Evolutionary conservation across 2,329 filamentous ascomycete species (phyloP), one percentile per base, ranked within the genome.

Genomic region (Epichloe amarillans): DNA sequence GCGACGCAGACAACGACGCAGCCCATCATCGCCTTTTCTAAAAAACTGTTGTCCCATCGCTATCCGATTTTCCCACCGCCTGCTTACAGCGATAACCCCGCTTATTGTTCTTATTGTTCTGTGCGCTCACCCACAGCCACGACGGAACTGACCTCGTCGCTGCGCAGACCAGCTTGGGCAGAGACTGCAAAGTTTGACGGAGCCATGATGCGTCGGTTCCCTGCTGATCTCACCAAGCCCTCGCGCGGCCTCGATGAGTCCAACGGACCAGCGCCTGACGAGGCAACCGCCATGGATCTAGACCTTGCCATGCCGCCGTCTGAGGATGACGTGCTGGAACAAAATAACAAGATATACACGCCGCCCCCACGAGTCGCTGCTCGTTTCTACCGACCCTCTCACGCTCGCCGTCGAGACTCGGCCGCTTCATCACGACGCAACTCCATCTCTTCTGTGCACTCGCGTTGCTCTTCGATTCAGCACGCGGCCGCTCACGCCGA

Each of bases 371-470:
- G 82, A 61, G 84, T 90, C 61, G 85, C 85, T 58, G 85, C 85
- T 50, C 84, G 86, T 56, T 88, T 91, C 71, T 86, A 86, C 67
- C 77, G 82, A 54, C 78, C 76, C 37, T 78, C 73, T 4, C 80
- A 80, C 57, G 77, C 74, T 55, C 81, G 84, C 57, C 82, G 83
- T 59, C 86, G 84, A 64, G 83, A 83, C 52, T 89, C 86, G 23
- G 84, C 86, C 14, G 80, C 85, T 23, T 89, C 86, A 2, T 89
- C 86, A 33, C 83, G 86, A 56, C 82, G 86, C 54, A 89, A 88
- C 67, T 89, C 85, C 52, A 78, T 89, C 33, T 88, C 86, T 4
- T 90, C 86, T 1, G 80, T 75, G 23, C 84, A 87, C 53, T 87
- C 84, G 15, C 80, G 81, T 55, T 82, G 79, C 49, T 86, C 84